phyloP scores from a whole-genome alignment of 805 yeast species.

The Candida namnaoensis region DNA sequence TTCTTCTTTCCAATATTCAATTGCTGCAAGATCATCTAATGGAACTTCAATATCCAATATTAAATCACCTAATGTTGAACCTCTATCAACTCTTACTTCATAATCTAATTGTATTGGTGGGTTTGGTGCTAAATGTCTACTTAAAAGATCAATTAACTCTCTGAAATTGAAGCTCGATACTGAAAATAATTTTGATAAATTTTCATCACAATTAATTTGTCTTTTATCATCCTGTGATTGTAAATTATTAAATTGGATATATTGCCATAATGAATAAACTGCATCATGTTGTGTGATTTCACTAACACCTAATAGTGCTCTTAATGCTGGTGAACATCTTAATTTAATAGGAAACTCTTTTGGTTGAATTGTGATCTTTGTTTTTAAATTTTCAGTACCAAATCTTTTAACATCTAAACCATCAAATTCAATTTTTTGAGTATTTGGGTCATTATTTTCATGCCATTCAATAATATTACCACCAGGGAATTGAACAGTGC shows the following conservation, averaged over 20 bases:
- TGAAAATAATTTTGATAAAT: constrained; percentile 33
- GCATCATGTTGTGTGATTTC: constrained; percentile 86
- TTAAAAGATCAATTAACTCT: constrained; percentile 60
- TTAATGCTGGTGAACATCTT: constrained; percentile 54
- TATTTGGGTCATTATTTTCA: constrained; percentile 38
- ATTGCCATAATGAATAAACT: constrained; percentile 74
- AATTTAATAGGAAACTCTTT: constrained; percentile 66
- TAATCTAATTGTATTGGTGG: constrained; percentile 76
- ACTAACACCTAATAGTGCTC: constrained; percentile 62
- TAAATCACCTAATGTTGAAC: constrained; percentile 72
- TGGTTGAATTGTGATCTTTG: constrained; percentile 73
- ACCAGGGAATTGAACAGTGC: constrained; percentile 8
- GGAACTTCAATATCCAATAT: constrained; percentile 70
- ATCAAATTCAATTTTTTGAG: constrained; percentile 56
- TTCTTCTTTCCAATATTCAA: constrained; percentile 20
- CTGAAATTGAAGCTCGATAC: constrained; percentile 54
- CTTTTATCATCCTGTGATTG: constrained; percentile 49
- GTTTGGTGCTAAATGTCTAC: constrained; percentile 63
- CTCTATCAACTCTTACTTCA: constrained; percentile 65
- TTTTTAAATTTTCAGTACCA: constrained; percentile 58
- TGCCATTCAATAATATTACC: constrained; percentile 79
- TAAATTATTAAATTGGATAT: constrained; percentile 58
- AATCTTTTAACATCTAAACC: constrained; percentile 81
- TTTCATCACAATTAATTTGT: constrained; percentile 40
- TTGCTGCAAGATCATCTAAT: constrained; percentile 21